These are phyloP conservation scores for Apocynum venetum DNA, from an alignment of 257 asterid species.

Conservation along the genomic window DNA sequence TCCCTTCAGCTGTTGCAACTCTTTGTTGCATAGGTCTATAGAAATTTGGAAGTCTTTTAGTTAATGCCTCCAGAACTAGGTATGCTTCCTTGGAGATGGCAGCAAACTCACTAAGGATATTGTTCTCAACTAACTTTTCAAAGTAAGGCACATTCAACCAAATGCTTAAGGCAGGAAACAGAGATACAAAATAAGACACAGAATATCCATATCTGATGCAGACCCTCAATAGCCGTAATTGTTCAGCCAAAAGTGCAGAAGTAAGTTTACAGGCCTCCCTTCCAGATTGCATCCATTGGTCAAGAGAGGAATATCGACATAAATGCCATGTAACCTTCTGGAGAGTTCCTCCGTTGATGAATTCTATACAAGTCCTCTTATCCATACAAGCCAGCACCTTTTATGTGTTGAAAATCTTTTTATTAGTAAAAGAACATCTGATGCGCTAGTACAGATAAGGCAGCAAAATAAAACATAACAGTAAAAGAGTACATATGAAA, in stretches of 20 bases:
- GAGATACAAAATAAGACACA: slow-evolving; percentile 57
- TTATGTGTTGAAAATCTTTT: slow-evolving; percentile 15
- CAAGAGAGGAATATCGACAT: slow-evolving; percentile 50
- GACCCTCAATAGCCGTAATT: slow-evolving; percentile 79
- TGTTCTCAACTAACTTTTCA: slow-evolving; percentile 45
- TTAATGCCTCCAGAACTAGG: slow-evolving; percentile 67
- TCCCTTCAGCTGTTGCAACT: slow-evolving; percentile 32
- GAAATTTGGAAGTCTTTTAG: slow-evolving; percentile 66
- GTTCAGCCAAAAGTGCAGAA: slow-evolving; percentile 80
- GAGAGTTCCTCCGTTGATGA: slow-evolving; percentile 55
- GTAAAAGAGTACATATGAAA: slow-evolving; percentile 3
- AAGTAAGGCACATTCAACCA: slow-evolving; percentile 72
- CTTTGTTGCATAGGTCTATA: slow-evolving; percentile 37
- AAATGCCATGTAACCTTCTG: slow-evolving; percentile 83
- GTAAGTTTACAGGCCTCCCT: slow-evolving; percentile 64
- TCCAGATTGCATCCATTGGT: slow-evolving; percentile 69
- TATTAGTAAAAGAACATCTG: background rate
- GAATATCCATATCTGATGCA: slow-evolving; percentile 59
- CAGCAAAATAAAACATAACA: background rate
- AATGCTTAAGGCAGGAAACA: slow-evolving; percentile 61
- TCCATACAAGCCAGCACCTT: slow-evolving; percentile 74
- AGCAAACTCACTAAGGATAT: slow-evolving; percentile 58
- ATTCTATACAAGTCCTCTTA: slow-evolving; percentile 54
- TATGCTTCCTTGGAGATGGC: slow-evolving; percentile 70
- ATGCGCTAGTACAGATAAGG: background rate